Percentiles rank a stretch among this genome's conserved stretches.
Conservation (phyloP, 345 rosid genomes). For the Gossypioides kirkii region DNA sequence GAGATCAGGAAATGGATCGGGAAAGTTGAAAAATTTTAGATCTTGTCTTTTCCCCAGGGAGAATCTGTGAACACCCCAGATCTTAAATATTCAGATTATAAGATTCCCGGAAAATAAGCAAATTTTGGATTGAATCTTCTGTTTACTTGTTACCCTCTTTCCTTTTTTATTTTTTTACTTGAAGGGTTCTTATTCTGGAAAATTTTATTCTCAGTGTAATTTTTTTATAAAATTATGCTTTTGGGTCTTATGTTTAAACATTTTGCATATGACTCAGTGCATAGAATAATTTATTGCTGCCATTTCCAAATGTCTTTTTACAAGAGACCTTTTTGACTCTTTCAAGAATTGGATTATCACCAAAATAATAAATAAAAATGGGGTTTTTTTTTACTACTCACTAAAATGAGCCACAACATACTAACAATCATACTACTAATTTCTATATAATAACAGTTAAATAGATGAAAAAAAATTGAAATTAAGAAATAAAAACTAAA, state of each 20-base stretch:
- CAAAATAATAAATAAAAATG: neutral
- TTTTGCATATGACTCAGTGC: neutral
- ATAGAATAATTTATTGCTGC: neutral
- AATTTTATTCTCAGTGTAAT: neutral
- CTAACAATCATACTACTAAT: neutral
- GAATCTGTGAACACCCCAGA: neutral
- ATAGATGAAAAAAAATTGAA: neutral
- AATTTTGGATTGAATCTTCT: neutral
- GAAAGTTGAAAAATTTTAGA: neutral
- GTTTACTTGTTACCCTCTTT: neutral
- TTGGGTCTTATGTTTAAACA: neutral
- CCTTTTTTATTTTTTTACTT: neutral
- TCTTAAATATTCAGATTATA: neutral
- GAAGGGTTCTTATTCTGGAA: neutral
- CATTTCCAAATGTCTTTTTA: neutral
- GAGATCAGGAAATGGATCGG: neutral
- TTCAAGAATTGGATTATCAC: neutral
- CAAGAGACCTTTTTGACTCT: neutral
- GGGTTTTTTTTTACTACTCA: neutral
- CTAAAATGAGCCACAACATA: neutral
- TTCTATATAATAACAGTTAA: neutral
- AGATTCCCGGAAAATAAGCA: neutral
- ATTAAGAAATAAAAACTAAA: too few species aligned
- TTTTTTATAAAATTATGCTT: neutral
- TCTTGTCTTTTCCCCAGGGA: neutral